Evolutionary conservation across 345 rosid species (phyloP), one percentile per base, ranked within the genome.

Genomic region (Corymbia maculata): DNA sequence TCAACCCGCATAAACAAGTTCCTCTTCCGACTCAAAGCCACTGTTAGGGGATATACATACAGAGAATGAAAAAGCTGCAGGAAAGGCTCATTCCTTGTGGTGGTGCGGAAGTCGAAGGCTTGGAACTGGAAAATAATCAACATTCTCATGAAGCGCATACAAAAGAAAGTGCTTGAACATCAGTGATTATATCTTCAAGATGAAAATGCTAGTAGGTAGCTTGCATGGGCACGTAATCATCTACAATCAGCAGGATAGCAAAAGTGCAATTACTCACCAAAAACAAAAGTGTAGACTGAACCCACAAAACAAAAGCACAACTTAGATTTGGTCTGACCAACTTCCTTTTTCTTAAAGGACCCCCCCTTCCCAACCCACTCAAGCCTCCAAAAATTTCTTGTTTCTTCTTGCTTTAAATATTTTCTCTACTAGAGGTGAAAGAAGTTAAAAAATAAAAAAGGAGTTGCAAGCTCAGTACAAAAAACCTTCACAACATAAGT

Each of bases 21-120:
- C 93, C 97, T 95, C 93, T 98, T 97, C 91, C 99, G 95, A 90
- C 98, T 98, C 93, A 97, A 92, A 91, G 94, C 94, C 89, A 97
- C 95, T 90, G 94, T 95, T 90, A 93, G 90, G 24, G 99, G 99
- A 92, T 98, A 96, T 85, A 95, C 96, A 91, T 97, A 98, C n/a
- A 97, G 95, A 92, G 94, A 97, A 91, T 98, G 99, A 91, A 98
- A 98, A 89, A 94, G 99, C 90, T 98, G 99, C 94, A 94, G 92
- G 94, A 98, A 98, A 80, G 99, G 99, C 95, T 98, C 98, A 30
- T 98, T 98, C 91, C 99, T 94, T 92, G 95, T 91, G 68, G 97
- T 95, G 85, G 98, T 95, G 87, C 99, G 95, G 94, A 98, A 98
- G 93, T 98, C 99, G 89, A 98, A 98, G 88, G 98, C 98, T 93